Evolutionary conservation across 495 filamentous ascomycete genomes (phyloP), one percentile per base, ranked within the genome.

Genomic region (Penicillium antarcticum): DNA sequence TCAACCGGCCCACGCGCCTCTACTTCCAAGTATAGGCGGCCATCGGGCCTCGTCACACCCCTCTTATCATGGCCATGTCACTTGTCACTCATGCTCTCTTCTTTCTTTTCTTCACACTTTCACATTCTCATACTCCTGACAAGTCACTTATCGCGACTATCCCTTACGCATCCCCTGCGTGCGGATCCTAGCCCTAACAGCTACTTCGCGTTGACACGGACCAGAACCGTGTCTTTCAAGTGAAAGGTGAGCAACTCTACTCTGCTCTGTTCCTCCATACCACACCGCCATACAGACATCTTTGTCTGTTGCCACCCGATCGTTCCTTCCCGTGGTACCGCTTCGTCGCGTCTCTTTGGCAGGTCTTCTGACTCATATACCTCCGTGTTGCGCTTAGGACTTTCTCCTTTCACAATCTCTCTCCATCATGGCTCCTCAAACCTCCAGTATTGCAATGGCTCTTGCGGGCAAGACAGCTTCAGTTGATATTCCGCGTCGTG

Each of bases 401-500:
- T 51, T 47, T 36, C 34, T 39, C 38, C 33, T 41, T 42, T 38
- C 29, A 39, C 50, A 40, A 32, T 19, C 44, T 45, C 33, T 21
- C 11, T 38, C 32, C 57, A 75, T 60, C 62, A 80, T 80, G 77
- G 75, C 75, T 70, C 59, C 65, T 53, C 73, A 73, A 49, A 69
- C 67, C 46, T 83, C 82, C 63, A 83, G 74, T 73, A 78, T 81
- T 64, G 77, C 80, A 47, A 78, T 81, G 75, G 83, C 83, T 65
- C 77, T 83, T 68, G 81, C 81, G 73, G 79, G 79, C 70, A 77
- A 77, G 68, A 80, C 79, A 49, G 78, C 76, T 48, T 82, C 77
- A 34, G 73, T 82, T 76, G 84, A 92, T 80, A 92, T 92, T 69
- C 83, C 80, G 68, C 78, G 80, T 35, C 78, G 74, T 58, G 78